phyloP scores from a whole-genome alignment of 768 basidiomycete species.

The Lentinula sp. region DNA sequence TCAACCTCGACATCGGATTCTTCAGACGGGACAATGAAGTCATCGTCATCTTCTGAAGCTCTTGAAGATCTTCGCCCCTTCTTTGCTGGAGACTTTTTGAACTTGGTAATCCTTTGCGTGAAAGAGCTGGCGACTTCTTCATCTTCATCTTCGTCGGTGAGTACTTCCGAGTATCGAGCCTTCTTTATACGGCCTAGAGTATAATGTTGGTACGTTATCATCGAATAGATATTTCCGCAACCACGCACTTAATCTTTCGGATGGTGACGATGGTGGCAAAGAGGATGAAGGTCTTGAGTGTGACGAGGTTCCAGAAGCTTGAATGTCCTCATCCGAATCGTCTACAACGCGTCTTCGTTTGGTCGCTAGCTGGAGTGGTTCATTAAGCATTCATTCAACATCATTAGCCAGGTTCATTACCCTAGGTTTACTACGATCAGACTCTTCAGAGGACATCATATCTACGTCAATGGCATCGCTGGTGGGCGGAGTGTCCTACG shows the following conservation, averaged over 20 bases:
- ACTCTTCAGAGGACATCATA: slow-evolving; percentile 52
- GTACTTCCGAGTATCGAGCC: slow-evolving; percentile 44
- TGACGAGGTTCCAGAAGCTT: slow-evolving; percentile 16
- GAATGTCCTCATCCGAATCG: slow-evolving; percentile 68
- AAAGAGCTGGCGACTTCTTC: slow-evolving; percentile 38
- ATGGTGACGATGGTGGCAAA: slow-evolving; percentile 30
- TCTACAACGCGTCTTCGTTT: slow-evolving; percentile 68
- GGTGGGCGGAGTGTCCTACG: slow-evolving; percentile 61
- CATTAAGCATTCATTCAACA: not conserved
- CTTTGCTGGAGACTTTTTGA: slow-evolving; percentile 58
- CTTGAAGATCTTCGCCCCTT: slow-evolving; percentile 33
- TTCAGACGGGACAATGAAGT: slow-evolving; percentile 60
- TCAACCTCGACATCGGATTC: slow-evolving; percentile 53
- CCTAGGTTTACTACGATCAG: slow-evolving; percentile 29
- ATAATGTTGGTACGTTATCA: slow-evolving; percentile 2
- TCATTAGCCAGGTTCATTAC: slow-evolving; percentile 8
- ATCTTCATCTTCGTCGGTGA: slow-evolving; percentile 44
- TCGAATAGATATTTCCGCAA: not conserved
- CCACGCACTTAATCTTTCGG: slow-evolving; percentile 21
- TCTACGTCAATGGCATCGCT: slow-evolving; percentile 77
- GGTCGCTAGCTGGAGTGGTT: slow-evolving; percentile 25
- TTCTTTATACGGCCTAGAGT: slow-evolving; percentile 49
- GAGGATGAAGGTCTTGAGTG: slow-evolving; percentile 17
- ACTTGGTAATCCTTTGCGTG: slow-evolving; percentile 53
- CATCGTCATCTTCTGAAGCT: slow-evolving; percentile 55